These are phyloP conservation scores for Selaginella moellendorffii DNA, from an alignment of 75 land plant genomes.

Conservation along the genomic window DNA sequence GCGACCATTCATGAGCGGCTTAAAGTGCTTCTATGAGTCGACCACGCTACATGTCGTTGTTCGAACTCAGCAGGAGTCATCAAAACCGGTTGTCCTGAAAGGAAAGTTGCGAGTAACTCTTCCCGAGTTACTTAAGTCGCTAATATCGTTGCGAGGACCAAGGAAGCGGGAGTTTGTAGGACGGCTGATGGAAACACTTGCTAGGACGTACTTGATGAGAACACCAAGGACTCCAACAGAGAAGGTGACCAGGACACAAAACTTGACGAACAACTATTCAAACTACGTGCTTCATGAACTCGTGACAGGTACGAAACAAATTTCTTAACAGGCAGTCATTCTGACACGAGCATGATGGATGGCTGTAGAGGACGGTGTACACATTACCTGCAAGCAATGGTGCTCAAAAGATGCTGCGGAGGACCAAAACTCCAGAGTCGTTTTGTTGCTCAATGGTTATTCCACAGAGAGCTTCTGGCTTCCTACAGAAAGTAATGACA, in stretches of 20 bases:
- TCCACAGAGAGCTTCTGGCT: constrained; percentile 29
- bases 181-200: constrained; percentile 12
- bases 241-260: neutral
- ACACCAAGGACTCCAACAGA: constrained; percentile 26
- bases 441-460: constrained; percentile 34
- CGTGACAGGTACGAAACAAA: constrained; percentile 25
- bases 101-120: constrained; percentile 29
- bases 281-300: constrained; percentile 17
- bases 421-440: constrained; percentile 6
- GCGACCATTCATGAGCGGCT: too few species aligned
- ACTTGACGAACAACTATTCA: constrained; percentile 16
- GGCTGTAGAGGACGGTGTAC: constrained; percentile 30
- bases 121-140: too few species aligned
- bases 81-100: neutral
- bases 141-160: too few species aligned
- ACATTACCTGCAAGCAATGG: too few species aligned
- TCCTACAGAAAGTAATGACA: constrained; percentile 33
- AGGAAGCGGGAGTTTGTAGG: constrained; percentile 15
- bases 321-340: constrained; percentile 2
- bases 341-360: neutral
- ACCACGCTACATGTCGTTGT: constrained; percentile 28
- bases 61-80: neutral
- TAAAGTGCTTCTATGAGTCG: constrained; percentile 24
- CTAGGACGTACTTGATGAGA: constrained; percentile 34
- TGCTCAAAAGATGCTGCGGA: constrained; percentile 14